A percentile compares a stretch with the other conserved stretches of the same genome.
These are phyloP conservation scores for Penicillium rolfsii DNA, from an alignment of 2,329 filamentous ascomycete genomes.

Conservation along the genomic window DNA sequence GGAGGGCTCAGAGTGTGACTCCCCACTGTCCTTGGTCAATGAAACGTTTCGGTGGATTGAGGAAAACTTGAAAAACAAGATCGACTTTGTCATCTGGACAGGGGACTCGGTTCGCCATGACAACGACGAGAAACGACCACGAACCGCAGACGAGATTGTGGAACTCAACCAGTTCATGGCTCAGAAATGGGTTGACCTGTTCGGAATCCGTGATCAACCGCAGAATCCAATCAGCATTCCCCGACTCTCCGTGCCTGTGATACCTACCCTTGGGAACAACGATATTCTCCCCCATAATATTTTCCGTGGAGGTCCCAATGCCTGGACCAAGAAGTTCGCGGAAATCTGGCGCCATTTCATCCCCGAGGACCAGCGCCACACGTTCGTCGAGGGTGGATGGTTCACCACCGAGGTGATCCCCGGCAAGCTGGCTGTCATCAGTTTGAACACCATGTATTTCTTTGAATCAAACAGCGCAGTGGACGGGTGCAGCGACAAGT, in stretches of 20 bases:
- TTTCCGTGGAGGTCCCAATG: conserved; percentile 80
- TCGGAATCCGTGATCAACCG: conserved; percentile 56
- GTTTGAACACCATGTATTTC: conserved; percentile 95
- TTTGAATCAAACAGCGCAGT: conserved; percentile 92
- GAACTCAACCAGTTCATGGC: conserved; percentile 75
- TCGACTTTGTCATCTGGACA: conserved; percentile 94
- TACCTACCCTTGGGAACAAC: conserved; percentile 95
- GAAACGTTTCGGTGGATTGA: conserved; percentile 89
- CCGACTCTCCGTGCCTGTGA: conserved; percentile 73
- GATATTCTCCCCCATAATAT: conserved; percentile 98
- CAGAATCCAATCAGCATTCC: conserved; percentile 51
- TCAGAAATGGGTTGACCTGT: conserved; percentile 74
- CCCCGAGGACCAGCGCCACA: conserved; percentile 86
- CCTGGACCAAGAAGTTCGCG: conserved; percentile 76
- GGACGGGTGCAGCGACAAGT: conserved; percentile 78
- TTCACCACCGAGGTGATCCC: conserved; percentile 93
- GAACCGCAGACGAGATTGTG: conserved; percentile 75
- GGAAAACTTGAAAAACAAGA: conserved; percentile 71
- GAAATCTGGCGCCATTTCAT: conserved; percentile 86
- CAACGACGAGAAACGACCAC: conserved; percentile 78
- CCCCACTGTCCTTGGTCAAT: conserved; percentile 77
- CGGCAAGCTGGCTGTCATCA: conserved; percentile 81
- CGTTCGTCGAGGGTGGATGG: conserved; percentile 91
- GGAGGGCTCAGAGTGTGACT: conserved; percentile 86
- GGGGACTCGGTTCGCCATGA: conserved; percentile 89